These are phyloP conservation scores for Boletellus emodensis DNA, from an alignment of 768 basidiomycete species.

Conservation along the genomic window DNA sequence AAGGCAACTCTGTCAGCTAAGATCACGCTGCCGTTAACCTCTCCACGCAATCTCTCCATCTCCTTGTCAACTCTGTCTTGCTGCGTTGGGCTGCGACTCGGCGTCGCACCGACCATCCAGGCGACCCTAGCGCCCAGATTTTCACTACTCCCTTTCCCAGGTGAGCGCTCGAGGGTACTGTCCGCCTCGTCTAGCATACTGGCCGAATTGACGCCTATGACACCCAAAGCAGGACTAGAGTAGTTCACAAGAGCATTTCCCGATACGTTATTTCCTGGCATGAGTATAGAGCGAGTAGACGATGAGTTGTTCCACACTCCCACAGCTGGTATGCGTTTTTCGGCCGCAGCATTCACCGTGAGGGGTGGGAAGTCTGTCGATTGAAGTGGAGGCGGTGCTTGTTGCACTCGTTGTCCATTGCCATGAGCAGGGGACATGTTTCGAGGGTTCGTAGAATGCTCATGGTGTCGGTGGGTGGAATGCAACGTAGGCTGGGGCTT, in stretches of 20 bases:
- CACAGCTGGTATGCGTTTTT: conserved; percentile 52
- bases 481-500: conserved; percentile 72
- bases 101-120: conserved; percentile 19
- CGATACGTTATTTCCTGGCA: conserved; percentile 33
- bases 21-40: conserved; percentile 33
- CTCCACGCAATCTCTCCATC: conserved; percentile 34
- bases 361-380: conserved; percentile 72
- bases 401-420: conserved; percentile 35
- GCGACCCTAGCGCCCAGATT: conserved; percentile 34
- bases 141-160: conserved; percentile 42
- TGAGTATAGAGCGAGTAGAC: conserved; percentile 48
- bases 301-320: conserved; percentile 72
- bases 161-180: conserved; percentile 43
- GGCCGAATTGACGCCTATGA: conserved; percentile 4
- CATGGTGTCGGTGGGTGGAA: conserved; percentile 50
- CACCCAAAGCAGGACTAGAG: conserved; percentile 21
- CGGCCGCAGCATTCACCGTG: conserved; percentile 39
- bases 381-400: conserved; percentile 43
- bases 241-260: conserved; percentile 39
- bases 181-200: conserved; percentile 44
- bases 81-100: conserved; percentile 14
- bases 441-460: conserved; percentile 38
- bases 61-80: conserved; percentile 29
- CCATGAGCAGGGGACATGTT: conserved; percentile 37
- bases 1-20: conserved; percentile 36